Conservation (phyloP, 2,329 filamentous ascomycete species). For the Verticillium isaacii region DNA sequence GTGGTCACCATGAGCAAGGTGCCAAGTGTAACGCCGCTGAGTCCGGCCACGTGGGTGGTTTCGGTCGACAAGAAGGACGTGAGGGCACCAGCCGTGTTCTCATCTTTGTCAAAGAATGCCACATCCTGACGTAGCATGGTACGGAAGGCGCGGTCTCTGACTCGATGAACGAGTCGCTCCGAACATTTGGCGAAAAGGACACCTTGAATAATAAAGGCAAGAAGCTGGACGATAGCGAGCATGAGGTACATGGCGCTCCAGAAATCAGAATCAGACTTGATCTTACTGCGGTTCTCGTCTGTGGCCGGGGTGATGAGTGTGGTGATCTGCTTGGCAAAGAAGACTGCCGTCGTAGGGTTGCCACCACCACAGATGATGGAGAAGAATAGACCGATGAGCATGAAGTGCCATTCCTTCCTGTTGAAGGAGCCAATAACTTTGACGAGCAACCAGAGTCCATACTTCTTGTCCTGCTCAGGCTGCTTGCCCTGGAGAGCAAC, state of each 20-base stretch:
- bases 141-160: slow-evolving; percentile 78
- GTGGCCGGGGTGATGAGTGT: slow-evolving; percentile 51
- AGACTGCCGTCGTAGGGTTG: slow-evolving; percentile 71
- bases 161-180: slow-evolving; percentile 78
- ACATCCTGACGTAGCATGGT: slow-evolving; percentile 91
- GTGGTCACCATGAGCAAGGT: slow-evolving; percentile 77
- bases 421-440: slow-evolving; percentile 81
- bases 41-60: slow-evolving; percentile 81
- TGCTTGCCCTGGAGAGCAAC: slow-evolving; percentile 56
- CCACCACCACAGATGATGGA: slow-evolving; percentile 75
- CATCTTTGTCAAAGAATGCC: slow-evolving; percentile 81
- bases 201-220: slow-evolving; percentile 66
- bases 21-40: slow-evolving; percentile 82
- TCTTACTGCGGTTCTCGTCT: slow-evolving; percentile 45
- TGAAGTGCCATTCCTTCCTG: slow-evolving; percentile 61
- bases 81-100: slow-evolving; percentile 83
- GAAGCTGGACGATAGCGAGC: slow-evolving; percentile 68
- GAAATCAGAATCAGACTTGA: slow-evolving; percentile 72
- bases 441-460: slow-evolving; percentile 71
- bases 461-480: slow-evolving; percentile 48
- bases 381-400: slow-evolving; percentile 70
- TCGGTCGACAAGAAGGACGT: slow-evolving; percentile 87
- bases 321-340: slow-evolving; percentile 85
- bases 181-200: slow-evolving; percentile 77
- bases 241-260: slow-evolving; percentile 89